Evolutionary conservation across 225 moss, liverwort and hornwort species (phyloP).

Genomic region (Straminergon stramineum): DNA sequence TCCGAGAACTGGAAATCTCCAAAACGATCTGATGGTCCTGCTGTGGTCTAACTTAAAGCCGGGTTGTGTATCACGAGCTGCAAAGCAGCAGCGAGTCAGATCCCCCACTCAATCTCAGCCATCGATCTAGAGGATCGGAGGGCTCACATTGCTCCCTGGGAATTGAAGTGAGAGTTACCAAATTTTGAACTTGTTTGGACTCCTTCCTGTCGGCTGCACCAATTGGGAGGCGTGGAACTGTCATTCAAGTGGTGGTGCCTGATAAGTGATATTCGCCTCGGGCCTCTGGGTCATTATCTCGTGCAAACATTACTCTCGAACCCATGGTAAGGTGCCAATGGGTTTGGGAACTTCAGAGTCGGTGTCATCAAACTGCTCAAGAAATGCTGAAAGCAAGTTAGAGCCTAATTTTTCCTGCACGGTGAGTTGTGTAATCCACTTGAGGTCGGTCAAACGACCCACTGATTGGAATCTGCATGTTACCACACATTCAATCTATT

Average conservation of each 20-base stretch:
- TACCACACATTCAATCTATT: neutral
- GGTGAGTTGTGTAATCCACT: conserved; percentile 67
- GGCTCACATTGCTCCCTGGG: neutral
- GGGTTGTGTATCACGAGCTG: too few species aligned
- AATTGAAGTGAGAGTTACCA: neutral
- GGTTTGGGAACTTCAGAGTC: conserved; percentile 26
- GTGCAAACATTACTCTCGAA: neutral
- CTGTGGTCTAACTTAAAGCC: neutral
- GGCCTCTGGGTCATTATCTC: neutral
- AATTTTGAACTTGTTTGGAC: neutral
- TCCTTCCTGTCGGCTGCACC: neutral
- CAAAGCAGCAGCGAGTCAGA: neutral
- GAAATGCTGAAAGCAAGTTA: conserved; percentile 23
- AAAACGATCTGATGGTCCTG: neutral
- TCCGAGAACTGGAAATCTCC: neutral
- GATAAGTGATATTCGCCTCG: neutral
- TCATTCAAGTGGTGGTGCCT: neutral
- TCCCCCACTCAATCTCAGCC: neutral
- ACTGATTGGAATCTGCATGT: conserved; percentile 65
- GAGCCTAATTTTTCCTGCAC: conserved; percentile 39
- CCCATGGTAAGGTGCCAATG: conserved; percentile 27
- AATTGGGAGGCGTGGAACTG: neutral
- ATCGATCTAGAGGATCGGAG: neutral
- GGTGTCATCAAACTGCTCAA: conserved; percentile 19
- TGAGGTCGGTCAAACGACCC: conserved; percentile 67